Evolutionary conservation across 1,284 basidiomycete species (phyloP).

Genomic region (Pseudozyma thailandica): DNA sequence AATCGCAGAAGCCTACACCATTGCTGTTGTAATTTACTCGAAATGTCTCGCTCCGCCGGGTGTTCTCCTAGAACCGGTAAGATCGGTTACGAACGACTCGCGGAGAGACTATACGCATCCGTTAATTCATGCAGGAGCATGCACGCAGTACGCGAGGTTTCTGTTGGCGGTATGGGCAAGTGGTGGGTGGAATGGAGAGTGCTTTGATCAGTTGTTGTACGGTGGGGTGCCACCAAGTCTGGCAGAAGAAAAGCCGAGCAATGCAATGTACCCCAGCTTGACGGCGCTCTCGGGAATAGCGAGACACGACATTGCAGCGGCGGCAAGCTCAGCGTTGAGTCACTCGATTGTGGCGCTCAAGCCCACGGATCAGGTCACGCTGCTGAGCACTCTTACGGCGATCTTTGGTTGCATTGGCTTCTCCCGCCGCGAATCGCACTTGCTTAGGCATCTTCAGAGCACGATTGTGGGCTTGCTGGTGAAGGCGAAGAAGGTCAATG

Average conservation of each 20-base stretch:
- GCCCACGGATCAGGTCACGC: conserved; percentile 58
- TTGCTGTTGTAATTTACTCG: conserved; percentile 61
- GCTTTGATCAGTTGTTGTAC: conserved; percentile 66
- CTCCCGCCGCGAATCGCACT: conserved; percentile 54
- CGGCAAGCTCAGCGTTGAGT: conserved; percentile 54
- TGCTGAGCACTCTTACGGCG: conserved; percentile 54
- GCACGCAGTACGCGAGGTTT: conserved; percentile 62
- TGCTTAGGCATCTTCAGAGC: conserved; percentile 57
- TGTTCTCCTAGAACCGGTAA: conserved; percentile 51
- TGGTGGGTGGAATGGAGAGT: conserved; percentile 65
- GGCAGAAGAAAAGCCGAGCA: conserved; percentile 50
- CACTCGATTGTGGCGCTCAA: conserved; percentile 60
- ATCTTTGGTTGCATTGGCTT: conserved; percentile 64
- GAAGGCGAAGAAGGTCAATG: conserved; percentile 30
- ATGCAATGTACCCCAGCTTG: conserved; percentile 48
- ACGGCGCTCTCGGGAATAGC: conserved; percentile 54
- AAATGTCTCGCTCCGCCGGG: conserved; percentile 65
- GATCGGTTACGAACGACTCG: conserved; percentile 61
- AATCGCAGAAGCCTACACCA: conserved; percentile 64
- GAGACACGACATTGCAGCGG: conserved; percentile 60
- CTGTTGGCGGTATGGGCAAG: conserved; percentile 65
- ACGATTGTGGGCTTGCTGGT: conserved; percentile 52
- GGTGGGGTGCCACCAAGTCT: conserved; percentile 64
- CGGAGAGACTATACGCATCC: conserved; percentile 67
- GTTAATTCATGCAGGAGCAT: conserved; percentile 60